Conservation (phyloP, 306 rosid species). For the Macrotyloma uniflorum region DNA sequence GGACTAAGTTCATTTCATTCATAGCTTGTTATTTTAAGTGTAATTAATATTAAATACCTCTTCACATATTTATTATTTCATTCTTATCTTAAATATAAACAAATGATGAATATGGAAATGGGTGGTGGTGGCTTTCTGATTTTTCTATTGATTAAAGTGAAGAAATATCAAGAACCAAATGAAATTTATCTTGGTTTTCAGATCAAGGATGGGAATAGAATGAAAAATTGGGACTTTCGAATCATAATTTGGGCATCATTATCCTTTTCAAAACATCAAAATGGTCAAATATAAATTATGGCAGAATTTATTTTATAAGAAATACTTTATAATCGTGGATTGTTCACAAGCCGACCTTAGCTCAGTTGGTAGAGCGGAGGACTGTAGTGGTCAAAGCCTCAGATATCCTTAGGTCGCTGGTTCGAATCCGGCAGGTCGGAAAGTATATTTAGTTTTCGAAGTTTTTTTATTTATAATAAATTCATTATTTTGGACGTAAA, state of each 20-base stretch:
- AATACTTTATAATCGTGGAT: fast-evolving
- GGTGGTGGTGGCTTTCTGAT: not conserved
- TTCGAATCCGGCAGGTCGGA: conserved; percentile 16
- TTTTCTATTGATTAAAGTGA: not conserved
- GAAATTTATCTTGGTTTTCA: not conserved
- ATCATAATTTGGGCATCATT: too few relatives aligned
- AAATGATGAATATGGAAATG: not conserved
- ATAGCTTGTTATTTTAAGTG: not conserved
- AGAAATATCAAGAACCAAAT: not conserved
- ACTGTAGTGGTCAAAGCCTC: not conserved
- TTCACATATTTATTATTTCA: not conserved
- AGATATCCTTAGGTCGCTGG: conserved; percentile 6
- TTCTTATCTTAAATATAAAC: not conserved
- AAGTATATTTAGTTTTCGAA: too few relatives aligned
- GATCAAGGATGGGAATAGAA: not conserved
- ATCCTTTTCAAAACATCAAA: not conserved
- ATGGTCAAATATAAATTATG: fast-evolving
- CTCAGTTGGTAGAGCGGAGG: conserved; percentile 24
- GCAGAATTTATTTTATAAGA: too few relatives aligned
- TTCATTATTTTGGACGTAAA: too few relatives aligned
- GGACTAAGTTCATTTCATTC: not conserved
- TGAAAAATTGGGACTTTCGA: not conserved
- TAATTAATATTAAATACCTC: not conserved
- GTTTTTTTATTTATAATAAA: too few relatives aligned
- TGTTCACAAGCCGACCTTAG: not conserved